Evolutionary conservation across 805 yeast genomes (phyloP).

Genomic region (Wickerhamomyces bisporus): DNA sequence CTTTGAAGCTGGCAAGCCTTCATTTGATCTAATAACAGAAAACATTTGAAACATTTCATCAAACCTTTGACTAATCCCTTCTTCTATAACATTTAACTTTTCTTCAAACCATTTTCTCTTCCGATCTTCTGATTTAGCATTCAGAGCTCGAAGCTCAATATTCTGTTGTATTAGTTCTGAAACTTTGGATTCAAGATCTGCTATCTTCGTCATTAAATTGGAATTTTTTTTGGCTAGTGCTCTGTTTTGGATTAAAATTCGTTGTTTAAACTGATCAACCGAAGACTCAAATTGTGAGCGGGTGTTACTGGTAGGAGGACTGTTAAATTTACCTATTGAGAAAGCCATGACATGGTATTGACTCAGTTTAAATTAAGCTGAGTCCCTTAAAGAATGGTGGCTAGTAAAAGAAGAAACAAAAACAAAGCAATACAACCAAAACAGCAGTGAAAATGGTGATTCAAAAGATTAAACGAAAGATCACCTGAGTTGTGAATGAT

Average conservation of each 20-base stretch:
- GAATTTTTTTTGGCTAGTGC: constrained; percentile 59
- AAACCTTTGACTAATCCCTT: constrained; percentile 34
- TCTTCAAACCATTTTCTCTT: constrained; percentile 32
- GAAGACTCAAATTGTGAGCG: constrained; percentile 4
- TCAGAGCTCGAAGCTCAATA: constrained; percentile 34
- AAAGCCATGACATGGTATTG: constrained; percentile 20
- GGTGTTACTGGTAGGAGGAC: constrained; percentile 9
- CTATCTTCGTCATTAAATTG: constrained; percentile 42
- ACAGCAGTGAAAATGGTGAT: too few species aligned
- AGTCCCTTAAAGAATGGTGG: too few species aligned
- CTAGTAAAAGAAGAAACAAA: neutral
- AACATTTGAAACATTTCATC: constrained; percentile 41
- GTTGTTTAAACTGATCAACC: constrained; percentile 18
- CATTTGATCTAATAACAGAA: constrained; percentile 34
- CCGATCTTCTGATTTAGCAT: constrained; percentile 25
- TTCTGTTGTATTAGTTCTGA: constrained; percentile 48
- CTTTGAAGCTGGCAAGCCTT: constrained; percentile 28
- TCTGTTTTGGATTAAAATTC: constrained; percentile 37
- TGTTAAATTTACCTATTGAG: constrained; percentile 15
- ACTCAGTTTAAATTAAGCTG: neutral
- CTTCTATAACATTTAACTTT: constrained; percentile 36
- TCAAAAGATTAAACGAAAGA: too few species aligned
- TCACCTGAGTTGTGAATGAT: too few species aligned
- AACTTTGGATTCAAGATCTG: constrained; percentile 47
- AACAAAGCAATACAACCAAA: neutral